Percentiles rank a stretch among this genome's conserved stretches.
These are phyloP conservation scores for Scedosporium minutisporum DNA, from an alignment of 2,329 filamentous ascomycete species.

Conservation along the genomic window DNA sequence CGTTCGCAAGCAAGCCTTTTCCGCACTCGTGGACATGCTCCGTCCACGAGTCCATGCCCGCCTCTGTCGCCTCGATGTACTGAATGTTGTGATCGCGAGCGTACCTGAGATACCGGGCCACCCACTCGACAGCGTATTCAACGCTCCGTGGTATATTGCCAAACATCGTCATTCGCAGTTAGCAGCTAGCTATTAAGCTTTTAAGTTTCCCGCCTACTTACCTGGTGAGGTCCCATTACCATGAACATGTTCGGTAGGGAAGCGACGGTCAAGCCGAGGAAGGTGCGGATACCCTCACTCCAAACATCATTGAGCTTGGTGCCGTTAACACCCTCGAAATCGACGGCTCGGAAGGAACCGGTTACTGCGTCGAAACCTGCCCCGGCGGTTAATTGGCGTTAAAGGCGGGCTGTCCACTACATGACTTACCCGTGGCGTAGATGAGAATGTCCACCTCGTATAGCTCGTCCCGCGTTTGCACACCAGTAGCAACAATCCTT, in stretches of 20 bases:
- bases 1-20: conserved; percentile 31
- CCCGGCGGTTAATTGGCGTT: neutral
- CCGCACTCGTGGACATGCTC: conserved; percentile 37
- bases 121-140: conserved; percentile 26
- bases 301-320: conserved; percentile 46
- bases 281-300: conserved; percentile 48
- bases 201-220: conserved; percentile 37
- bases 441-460: conserved; percentile 56
- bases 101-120: conserved; percentile 45
- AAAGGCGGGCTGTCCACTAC: conserved; percentile 47
- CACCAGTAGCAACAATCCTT: conserved; percentile 48
- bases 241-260: conserved; percentile 61
- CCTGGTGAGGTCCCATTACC: conserved; percentile 50
- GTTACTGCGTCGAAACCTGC: conserved; percentile 45
- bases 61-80: conserved; percentile 40
- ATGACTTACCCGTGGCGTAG: conserved; percentile 51
- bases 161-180: conserved; percentile 33
- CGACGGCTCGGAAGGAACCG: conserved; percentile 21
- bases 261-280: conserved; percentile 53
- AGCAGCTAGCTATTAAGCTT: conserved; percentile 54
- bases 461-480: conserved; percentile 48
- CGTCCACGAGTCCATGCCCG: conserved; percentile 31
- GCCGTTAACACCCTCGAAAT: conserved; percentile 40
- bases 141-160: conserved; percentile 51
- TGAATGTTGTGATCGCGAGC: conserved; percentile 56